phyloP scores from a whole-genome alignment of 2,329 filamentous ascomycete genomes.

The Phaeosphaeria sp. region DNA sequence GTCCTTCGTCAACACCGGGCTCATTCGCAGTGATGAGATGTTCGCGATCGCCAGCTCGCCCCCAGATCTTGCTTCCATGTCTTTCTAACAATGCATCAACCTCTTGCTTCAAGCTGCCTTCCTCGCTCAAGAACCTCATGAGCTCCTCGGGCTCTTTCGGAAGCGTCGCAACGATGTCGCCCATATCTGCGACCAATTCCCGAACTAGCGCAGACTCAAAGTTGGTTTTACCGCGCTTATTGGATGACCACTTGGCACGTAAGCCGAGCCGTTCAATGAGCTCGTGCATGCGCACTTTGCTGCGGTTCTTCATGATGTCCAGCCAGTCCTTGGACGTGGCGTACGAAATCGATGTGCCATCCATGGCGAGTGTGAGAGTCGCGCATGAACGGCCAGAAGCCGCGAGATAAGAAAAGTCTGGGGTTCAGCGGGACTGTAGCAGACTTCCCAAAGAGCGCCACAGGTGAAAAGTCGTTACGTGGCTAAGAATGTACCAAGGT shows the following conservation, averaged over 20 bases:
- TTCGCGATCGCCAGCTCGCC: conserved; percentile 36
- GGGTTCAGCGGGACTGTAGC: not conserved
- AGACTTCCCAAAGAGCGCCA: not conserved
- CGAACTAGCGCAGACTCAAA: conserved; percentile 44
- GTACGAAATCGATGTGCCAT: conserved; percentile 35
- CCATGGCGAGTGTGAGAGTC: conserved; percentile 21
- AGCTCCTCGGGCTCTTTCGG: conserved; percentile 44
- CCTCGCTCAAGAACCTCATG: conserved; percentile 35
- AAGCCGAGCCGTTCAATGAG: conserved; percentile 44
- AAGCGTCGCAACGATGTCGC: conserved; percentile 37
- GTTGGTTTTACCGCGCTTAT: conserved; percentile 47
- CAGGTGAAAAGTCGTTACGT: not conserved
- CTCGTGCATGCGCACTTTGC: conserved; percentile 45
- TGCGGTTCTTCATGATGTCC: conserved; percentile 46
- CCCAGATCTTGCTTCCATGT: conserved; percentile 44
- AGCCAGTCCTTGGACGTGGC: conserved; percentile 45
- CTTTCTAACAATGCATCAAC: conserved; percentile 39
- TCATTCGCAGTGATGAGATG: conserved; percentile 43
- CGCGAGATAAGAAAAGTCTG: not conserved
- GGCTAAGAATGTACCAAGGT: not conserved
- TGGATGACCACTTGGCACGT: conserved; percentile 46
- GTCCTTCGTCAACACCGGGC: conserved; percentile 37
- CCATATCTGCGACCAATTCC: conserved; percentile 44
- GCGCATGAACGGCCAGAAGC: conserved; percentile 12
- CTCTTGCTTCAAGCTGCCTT: conserved; percentile 36